A percentile compares a stretch with the other conserved stretches of the same genome.
phyloP scores from a whole-genome alignment of 2,329 filamentous ascomycete genomes.

The Pseudogymnoascus sp. region DNA sequence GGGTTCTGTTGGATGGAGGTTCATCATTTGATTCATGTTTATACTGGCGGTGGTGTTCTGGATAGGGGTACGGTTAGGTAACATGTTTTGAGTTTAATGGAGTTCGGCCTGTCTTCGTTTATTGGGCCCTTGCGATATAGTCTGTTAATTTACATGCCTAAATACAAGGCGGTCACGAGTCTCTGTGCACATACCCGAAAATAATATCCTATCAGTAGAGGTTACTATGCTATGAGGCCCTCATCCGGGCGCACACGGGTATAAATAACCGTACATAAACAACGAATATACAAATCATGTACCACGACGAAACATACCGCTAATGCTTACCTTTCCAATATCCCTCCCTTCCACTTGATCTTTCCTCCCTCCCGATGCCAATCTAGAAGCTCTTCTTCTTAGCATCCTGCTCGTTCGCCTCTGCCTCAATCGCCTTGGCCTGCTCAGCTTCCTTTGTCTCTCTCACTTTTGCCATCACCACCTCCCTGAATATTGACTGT shows the following conservation, averaged over 20 bases:
- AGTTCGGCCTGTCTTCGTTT: neutral
- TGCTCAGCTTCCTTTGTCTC: constrained; percentile 87
- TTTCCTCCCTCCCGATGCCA: neutral
- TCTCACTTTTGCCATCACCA: constrained; percentile 85
- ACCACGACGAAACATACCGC: neutral
- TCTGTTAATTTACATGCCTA: neutral
- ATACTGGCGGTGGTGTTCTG: constrained; percentile 6
- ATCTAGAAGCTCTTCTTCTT: constrained; percentile 4
- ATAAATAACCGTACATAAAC: constrained; percentile 8
- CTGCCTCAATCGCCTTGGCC: constrained; percentile 55
- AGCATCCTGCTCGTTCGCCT: constrained; percentile 27
- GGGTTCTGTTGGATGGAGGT: neutral
- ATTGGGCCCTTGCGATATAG: neutral
- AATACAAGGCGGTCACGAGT: neutral
- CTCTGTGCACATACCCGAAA: neutral
- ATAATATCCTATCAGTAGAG: neutral
- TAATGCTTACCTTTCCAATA: neutral
- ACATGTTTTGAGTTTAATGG: constrained; percentile 3
- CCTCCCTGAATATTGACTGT: constrained; percentile 81
- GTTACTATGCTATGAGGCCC: constrained; percentile 6
- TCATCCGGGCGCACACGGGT: neutral
- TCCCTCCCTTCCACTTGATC: neutral
- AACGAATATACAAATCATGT: neutral
- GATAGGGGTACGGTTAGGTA: constrained; percentile 1
- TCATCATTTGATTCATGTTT: neutral